Evolutionary conservation across 2,329 filamentous ascomycete genomes (phyloP).

Genomic region (Hymenoscyphus scutula): DNA sequence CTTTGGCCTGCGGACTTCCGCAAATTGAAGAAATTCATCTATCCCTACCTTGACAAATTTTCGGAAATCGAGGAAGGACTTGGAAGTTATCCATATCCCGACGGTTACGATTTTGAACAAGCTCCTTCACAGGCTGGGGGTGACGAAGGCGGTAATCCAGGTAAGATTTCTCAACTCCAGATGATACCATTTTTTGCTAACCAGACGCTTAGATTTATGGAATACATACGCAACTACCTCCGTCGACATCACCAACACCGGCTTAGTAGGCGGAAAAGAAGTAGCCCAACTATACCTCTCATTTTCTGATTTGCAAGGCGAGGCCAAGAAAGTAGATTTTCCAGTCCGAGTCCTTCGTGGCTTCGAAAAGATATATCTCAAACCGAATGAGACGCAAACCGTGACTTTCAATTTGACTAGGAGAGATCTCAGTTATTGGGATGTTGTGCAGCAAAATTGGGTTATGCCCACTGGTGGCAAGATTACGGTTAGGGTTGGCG

Average conservation of each 20-base stretch:
- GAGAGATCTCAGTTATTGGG: slow-evolving; percentile 71
- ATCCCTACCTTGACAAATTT: slow-evolving; percentile 52
- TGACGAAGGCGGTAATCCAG: slow-evolving; percentile 55
- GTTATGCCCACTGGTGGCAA: slow-evolving; percentile 50
- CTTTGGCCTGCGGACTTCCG: slow-evolving; percentile 56
- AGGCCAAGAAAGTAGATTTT: slow-evolving; percentile 48
- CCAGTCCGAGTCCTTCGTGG: slow-evolving; percentile 67
- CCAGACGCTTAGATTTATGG: slow-evolving; percentile 44
- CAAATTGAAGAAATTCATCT: slow-evolving; percentile 62
- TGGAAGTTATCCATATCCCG: slow-evolving; percentile 41
- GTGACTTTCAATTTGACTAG: slow-evolving; percentile 60
- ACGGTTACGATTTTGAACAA: slow-evolving; percentile 47
- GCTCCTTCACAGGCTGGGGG: slow-evolving; percentile 58
- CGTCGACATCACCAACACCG: slow-evolving; percentile 59
- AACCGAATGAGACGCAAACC: slow-evolving; percentile 48
- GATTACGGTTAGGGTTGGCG: slow-evolving; percentile 43
- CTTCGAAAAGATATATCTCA: slow-evolving; percentile 67
- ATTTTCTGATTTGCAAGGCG: slow-evolving; percentile 34
- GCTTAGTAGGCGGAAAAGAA: slow-evolving; percentile 47
- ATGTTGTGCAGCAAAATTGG: slow-evolving; percentile 66
- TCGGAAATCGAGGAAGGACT: slow-evolving; percentile 41
- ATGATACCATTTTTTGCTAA: neutral
- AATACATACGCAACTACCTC: slow-evolving; percentile 53
- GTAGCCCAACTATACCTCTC: slow-evolving; percentile 58
- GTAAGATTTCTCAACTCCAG: neutral